A percentile compares a stretch with the other conserved stretches of the same genome.
Conservation (phyloP, 192 early-diverging fungal genomes). For the Entomortierella lignicola region DNA sequence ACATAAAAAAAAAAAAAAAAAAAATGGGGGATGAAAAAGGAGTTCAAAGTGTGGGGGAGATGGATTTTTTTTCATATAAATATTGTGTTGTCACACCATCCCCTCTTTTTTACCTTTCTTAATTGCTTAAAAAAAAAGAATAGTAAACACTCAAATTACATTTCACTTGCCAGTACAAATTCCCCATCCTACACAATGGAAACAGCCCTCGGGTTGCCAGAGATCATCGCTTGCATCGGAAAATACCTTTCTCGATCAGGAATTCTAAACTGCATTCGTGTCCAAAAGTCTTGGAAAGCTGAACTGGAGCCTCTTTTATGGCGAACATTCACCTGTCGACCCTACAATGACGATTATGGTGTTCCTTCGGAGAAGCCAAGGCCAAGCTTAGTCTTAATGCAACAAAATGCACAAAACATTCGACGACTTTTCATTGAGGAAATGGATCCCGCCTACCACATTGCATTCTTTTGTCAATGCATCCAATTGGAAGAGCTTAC, state of each 20-base stretch:
- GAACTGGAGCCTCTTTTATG: slow-evolving; percentile 28
- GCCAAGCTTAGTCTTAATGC: slow-evolving; percentile 10
- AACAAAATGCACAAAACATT: slow-evolving; percentile 22
- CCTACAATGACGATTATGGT: neutral
- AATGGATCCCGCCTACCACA: slow-evolving; percentile 6
- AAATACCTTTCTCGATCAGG: neutral
- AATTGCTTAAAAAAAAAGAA: too few species aligned
- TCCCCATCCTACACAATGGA: slow-evolving; percentile 1
- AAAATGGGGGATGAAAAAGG: neutral
- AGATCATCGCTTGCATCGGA: slow-evolving; percentile 29
- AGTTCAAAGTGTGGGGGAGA: neutral
- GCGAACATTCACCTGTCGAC: slow-evolving; percentile 15
- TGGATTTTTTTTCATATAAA: neutral
- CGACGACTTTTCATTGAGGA: slow-evolving; percentile 17
- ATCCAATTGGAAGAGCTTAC: slow-evolving; percentile 9
- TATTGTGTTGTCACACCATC: neutral
- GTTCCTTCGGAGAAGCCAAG: neutral
- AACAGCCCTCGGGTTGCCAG: slow-evolving; percentile 23
- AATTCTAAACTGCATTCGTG: slow-evolving; percentile 15
- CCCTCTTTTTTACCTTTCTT: neutral
- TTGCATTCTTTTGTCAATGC: slow-evolving; percentile 12
- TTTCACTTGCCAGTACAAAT: neutral
- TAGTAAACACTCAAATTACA: too few species aligned
- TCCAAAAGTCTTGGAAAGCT: slow-evolving; percentile 28
- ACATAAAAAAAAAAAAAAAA: too few species aligned